Conservation (phyloP, 163 green algal genomes). For the Scenedesmus sp. region DNA sequence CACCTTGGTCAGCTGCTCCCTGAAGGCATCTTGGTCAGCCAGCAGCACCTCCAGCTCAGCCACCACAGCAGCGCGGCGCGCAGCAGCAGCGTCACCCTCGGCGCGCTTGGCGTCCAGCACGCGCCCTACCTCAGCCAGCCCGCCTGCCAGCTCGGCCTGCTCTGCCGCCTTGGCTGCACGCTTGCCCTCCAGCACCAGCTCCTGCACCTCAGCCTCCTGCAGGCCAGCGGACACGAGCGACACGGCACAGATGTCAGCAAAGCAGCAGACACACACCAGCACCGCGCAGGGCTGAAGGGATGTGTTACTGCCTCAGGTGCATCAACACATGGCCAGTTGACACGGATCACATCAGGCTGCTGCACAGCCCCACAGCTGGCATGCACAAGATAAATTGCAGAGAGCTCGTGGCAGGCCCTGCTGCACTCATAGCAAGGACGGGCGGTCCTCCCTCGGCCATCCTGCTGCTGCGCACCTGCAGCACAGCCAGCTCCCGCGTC, state of each 20-base stretch:
- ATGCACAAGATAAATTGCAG: too few relatives aligned
- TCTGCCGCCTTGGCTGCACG: constrained; percentile 71
- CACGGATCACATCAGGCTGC: too few relatives aligned
- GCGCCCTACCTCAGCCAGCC: constrained; percentile 68
- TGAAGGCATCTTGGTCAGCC: constrained; percentile 72
- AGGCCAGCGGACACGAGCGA: constrained; percentile 24
- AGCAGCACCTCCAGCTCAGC: constrained; percentile 79
- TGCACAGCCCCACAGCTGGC: too few relatives aligned
- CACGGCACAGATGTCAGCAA: background rate
- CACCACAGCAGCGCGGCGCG: constrained; percentile 63
- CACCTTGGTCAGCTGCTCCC: constrained; percentile 77
- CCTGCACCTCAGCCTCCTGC: constrained; percentile 74
- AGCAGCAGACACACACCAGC: background rate
- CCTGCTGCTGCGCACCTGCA: constrained; percentile 54
- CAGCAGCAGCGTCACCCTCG: constrained; percentile 68
- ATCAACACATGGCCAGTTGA: too few relatives aligned
- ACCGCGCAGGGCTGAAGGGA: too few relatives aligned
- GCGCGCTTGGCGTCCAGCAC: constrained; percentile 70
- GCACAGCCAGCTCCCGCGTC: constrained; percentile 67
- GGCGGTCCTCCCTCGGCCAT: background rate
- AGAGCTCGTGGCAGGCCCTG: background rate
- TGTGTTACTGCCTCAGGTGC: too few relatives aligned
- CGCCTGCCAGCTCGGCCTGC: constrained; percentile 73
- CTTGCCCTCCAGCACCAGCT: constrained; percentile 71
- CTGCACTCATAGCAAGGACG: background rate